Evolutionary conservation across 1,139 yeast species (phyloP), one percentile per base, ranked within the genome.

Genomic region (Lodderomyces theae): DNA sequence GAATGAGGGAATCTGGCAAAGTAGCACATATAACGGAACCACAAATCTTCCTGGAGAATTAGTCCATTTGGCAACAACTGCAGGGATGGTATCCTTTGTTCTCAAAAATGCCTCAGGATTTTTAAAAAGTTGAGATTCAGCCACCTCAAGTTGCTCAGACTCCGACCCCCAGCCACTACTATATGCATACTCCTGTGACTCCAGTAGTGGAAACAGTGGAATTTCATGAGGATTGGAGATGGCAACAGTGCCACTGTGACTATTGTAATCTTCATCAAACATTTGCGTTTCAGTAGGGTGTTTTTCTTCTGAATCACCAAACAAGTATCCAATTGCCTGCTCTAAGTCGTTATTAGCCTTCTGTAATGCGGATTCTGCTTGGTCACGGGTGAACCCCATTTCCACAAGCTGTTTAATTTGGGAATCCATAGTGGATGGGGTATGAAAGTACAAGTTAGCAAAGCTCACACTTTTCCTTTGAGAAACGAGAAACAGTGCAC

Each of bases 341-440:
- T 72, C 72, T n/a, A 79, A 64, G 49, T 80, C 72, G 46, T 75
- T 68, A 40, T 69, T 63, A 16, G 77, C 53, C 22, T 56, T 56
- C 42, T 58, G 43, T 36, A 77, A 60, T 0, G 81, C 82, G 19
- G 56, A 59, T 7, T 46, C 48, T 0, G 80, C 74, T 44, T 67
- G 66, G 21, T 68, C 75, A 5, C 60, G 63, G 44, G 72, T 56
- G 55, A 82, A 75, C 24, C 88, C 89, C 88, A 82, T 82, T 42
- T 77, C 85, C 39, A 66, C 61, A 44, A 82, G 69, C 51, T 66
- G 70, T 25, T 47, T 50, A 17, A 72, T 53, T 37, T 54, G 52
- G 6, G 32, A 38, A 30, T 48, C 35, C 31, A 28, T 28, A 11
- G 18, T 28, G 31, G 8, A 5, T n/a, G 31, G 6, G n/a, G 12